Conservation (phyloP, 805 yeast genomes). For the Candida schatavii region DNA sequence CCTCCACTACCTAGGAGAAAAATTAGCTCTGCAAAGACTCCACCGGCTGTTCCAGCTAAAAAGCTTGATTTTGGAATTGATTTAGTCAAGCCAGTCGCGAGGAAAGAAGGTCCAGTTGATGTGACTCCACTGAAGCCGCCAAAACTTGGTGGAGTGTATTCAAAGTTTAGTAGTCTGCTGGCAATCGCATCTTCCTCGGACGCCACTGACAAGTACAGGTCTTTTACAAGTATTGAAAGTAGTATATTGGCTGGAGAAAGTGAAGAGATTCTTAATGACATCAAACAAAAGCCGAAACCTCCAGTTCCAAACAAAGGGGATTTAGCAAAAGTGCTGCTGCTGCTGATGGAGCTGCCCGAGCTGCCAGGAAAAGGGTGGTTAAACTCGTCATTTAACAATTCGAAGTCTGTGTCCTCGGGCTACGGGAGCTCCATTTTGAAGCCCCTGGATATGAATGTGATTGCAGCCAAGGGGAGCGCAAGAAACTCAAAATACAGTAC, state of each 20-base stretch:
- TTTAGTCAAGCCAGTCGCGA: slow-evolving; percentile 17
- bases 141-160: not conserved
- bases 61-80: slow-evolving; percentile 11
- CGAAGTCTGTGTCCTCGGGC: slow-evolving; percentile 6
- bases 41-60: slow-evolving; percentile 2
- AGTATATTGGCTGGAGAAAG: slow-evolving; percentile 11
- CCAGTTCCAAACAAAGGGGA: slow-evolving; percentile 7
- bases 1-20: slow-evolving; percentile 11
- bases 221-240: slow-evolving; percentile 21
- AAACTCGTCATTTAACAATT: slow-evolving; percentile 12
- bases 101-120: not conserved
- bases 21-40: slow-evolving; percentile 1
- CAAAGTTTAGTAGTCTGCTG: not conserved
- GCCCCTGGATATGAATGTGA: not conserved
- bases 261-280: not conserved
- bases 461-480: slow-evolving; percentile 1
- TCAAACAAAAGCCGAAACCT: not conserved
- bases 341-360: slow-evolving; percentile 7
- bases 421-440: slow-evolving; percentile 7
- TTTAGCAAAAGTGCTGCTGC: too few relatives aligned
- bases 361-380: slow-evolving; percentile 12
- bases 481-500: not conserved
- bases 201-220: slow-evolving; percentile 8
- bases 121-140: not conserved
- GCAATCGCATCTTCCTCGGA: too few relatives aligned